These are phyloP conservation scores for Phytophthora foliorum DNA, from an alignment of 352 stramenopile species.

Conservation along the genomic window DNA sequence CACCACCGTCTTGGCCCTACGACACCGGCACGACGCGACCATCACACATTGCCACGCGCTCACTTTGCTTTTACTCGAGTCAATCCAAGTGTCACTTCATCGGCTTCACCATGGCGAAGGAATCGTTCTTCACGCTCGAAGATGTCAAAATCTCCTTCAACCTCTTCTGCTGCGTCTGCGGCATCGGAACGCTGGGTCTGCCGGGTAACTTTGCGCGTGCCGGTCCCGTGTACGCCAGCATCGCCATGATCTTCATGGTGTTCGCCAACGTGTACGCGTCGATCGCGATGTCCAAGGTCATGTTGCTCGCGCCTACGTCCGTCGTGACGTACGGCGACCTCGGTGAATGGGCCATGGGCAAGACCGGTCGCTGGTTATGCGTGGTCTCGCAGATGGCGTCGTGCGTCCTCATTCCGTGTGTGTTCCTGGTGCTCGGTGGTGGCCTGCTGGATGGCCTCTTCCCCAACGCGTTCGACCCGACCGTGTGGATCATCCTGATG, in stretches of 20 bases:
- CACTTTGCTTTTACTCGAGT: conserved; percentile 21
- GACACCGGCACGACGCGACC: conserved; percentile 7
- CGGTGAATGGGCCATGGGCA: conserved; percentile 40
- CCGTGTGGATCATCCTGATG: conserved; percentile 56
- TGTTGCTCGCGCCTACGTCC: conserved; percentile 30
- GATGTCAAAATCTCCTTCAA: conserved; percentile 42
- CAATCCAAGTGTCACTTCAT: conserved; percentile 20
- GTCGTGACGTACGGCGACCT: conserved; percentile 42
- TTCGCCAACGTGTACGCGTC: conserved; percentile 48
- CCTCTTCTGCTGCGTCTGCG: conserved; percentile 63
- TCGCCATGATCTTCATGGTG: conserved; percentile 64
- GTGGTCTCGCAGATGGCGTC: conserved; percentile 47
- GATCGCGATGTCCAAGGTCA: conserved; percentile 42
- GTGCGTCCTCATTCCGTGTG: conserved; percentile 42
- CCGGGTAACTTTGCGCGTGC: conserved; percentile 64
- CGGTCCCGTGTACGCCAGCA: conserved; percentile 47
- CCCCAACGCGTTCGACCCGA: conserved; percentile 36
- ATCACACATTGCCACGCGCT: conserved; percentile 19
- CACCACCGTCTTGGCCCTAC: neutral
- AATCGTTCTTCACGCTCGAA: conserved; percentile 33
- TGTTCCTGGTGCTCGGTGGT: conserved; percentile 49
- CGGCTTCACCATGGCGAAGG: conserved; percentile 46
- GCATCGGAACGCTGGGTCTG: conserved; percentile 70
- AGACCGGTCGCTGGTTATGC: conserved; percentile 51
- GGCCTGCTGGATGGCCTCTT: conserved; percentile 46